Conservation (phyloP, 805 yeast species). For the Hanseniaspora guilliermondii region DNA sequence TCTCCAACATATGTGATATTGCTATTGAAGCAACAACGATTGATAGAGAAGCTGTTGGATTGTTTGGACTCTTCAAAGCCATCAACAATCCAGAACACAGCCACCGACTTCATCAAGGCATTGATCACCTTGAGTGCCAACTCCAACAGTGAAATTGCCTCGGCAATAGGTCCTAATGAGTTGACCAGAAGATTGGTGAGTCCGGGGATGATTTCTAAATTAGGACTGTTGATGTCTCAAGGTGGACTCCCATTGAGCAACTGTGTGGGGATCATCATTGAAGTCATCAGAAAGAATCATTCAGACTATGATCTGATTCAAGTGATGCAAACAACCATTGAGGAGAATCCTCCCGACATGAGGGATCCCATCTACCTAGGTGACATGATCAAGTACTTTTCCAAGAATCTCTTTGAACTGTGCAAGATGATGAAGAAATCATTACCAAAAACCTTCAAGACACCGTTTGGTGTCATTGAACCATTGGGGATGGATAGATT, state of each 20-base stretch:
- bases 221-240: slow-evolving; percentile 64
- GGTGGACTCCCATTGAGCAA: slow-evolving; percentile 84
- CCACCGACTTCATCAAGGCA: slow-evolving; percentile 90
- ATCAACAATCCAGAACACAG: slow-evolving; percentile 75
- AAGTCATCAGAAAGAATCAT: slow-evolving; percentile 86
- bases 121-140: slow-evolving; percentile 89
- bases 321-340: slow-evolving; percentile 66
- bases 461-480: slow-evolving; percentile 45
- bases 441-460: slow-evolving; percentile 28
- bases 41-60: slow-evolving; percentile 61
- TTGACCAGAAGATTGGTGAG: slow-evolving; percentile 83
- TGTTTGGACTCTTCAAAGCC: slow-evolving; percentile 56
- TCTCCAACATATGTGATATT: slow-evolving; percentile 78
- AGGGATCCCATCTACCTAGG: slow-evolving; percentile 92
- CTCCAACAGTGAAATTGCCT: slow-evolving; percentile 71
- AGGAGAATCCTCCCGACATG: slow-evolving; percentile 83
- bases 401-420: slow-evolving; percentile 48
- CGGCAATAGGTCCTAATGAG: slow-evolving; percentile 93
- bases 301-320: slow-evolving; percentile 89
- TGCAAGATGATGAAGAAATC: slow-evolving; percentile 22
- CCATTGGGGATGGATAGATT: slow-evolving; percentile 89
- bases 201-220: slow-evolving; percentile 47
- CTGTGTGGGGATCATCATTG: slow-evolving; percentile 90
- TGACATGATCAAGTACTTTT: slow-evolving; percentile 63
- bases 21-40: slow-evolving; percentile 53